Evolutionary conservation across 179 eudicot species (phyloP).

Genomic region (Beta macrorhiza): DNA sequence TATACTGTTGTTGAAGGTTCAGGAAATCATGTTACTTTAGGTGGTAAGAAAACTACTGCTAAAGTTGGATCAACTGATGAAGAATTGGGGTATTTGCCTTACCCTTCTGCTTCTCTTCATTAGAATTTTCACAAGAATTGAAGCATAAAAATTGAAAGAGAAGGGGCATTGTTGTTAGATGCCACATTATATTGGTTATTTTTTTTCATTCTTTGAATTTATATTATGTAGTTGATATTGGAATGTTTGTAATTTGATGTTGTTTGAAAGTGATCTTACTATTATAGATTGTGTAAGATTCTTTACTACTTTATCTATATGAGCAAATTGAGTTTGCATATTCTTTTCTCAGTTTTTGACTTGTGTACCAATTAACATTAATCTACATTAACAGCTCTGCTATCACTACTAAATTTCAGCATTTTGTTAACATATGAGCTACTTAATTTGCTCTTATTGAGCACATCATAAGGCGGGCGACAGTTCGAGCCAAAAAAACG

Average conservation of each 20-base stretch:
- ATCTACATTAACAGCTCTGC: too few relatives aligned
- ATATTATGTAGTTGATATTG: background rate
- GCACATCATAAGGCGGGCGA: too few relatives aligned
- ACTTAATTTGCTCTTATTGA: too few relatives aligned
- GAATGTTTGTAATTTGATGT: background rate
- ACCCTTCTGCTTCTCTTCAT: slow-evolving; percentile 38
- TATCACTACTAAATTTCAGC: too few relatives aligned
- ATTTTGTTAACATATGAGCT: too few relatives aligned
- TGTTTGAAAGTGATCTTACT: background rate
- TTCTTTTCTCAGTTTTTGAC: too few relatives aligned
- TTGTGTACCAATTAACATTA: too few relatives aligned
- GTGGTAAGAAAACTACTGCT: slow-evolving; percentile 21
- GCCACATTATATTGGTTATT: background rate
- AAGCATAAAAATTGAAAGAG: too few relatives aligned
- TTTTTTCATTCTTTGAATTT: slow-evolving; percentile 12
- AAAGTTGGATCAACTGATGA: slow-evolving; percentile 44
- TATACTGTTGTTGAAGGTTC: slow-evolving; percentile 44
- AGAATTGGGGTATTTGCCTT: slow-evolving; percentile 54
- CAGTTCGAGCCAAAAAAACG: too few relatives aligned
- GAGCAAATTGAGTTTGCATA: background rate
- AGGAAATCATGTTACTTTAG: background rate
- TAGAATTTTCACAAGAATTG: background rate
- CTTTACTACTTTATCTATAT: background rate
- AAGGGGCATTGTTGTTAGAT: background rate
- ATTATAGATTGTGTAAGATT: background rate